Evolutionary conservation across 129 eudicot species (phyloP), one percentile per base, ranked within the genome.

Genomic region (Oenanthe sinensis): DNA sequence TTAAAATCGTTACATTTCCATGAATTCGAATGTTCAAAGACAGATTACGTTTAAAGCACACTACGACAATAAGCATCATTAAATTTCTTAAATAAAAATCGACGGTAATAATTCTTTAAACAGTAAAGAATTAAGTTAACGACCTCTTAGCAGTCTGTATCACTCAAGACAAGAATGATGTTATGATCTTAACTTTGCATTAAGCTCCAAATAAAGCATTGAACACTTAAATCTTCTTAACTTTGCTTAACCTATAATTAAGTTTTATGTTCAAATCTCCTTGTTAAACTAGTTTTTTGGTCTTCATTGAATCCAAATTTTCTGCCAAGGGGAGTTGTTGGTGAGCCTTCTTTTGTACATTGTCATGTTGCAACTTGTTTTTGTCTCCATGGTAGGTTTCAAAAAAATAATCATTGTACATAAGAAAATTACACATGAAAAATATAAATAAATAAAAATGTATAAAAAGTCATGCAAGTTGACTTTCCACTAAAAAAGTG

Each of bases 401-500:
- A 26, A 67, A 13, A 33, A 30, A 33, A 67, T 19, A 70, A 37
- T 70, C 75, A 33, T 36, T 17, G 17, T 28, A 33, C 19, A 36
- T 6, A 16, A 69, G 46, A 17, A 71, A 63, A 40, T 71, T 71
- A 19, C 50, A 20, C 5, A 37, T 16, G 8, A 4, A 24, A 62
- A 62, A 5, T 8, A 9, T n/a, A 6, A 8, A 7, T 8, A 60
- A n/a, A 20, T n/a, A 60, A 8, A 22, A 50, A 17, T 19, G 62
- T 52, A 52, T 0, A 60, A 7, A 58, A 30, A 33, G 39, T 33
- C 72, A 72, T 72, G 45, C 46, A 42, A 77, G 87, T 88, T 88
- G 92, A 90, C 90, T 90, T 86, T 81, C 86, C 50, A 82, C 68
- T 74, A 26, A 68, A 26, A 8, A 46, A 28, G 70, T 83, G 86